These are phyloP conservation scores for Penicillium sp. DNA, from an alignment of 2,329 filamentous ascomycete species.

Conservation along the genomic window DNA sequence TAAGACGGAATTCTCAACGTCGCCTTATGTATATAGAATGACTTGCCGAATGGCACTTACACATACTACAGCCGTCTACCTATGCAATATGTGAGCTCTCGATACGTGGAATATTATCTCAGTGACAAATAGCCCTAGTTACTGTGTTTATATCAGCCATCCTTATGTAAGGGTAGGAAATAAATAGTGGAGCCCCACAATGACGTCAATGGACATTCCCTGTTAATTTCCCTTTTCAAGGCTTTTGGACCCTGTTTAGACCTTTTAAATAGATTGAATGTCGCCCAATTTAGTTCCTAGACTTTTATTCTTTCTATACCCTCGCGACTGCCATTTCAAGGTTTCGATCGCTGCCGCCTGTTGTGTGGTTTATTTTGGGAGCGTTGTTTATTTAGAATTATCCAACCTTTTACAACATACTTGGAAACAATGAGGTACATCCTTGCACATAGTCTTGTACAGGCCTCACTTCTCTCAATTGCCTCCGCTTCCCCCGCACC, in stretches of 20 bases:
- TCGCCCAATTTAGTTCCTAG: not conserved
- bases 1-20: no score
- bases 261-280: not conserved
- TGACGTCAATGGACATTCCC: not conserved
- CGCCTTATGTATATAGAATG: no score
- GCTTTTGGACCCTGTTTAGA: not conserved
- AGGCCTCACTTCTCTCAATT: slow-evolving; percentile 15
- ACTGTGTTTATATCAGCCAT: no score
- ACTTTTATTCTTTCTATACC: not conserved
- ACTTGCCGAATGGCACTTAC: no score
- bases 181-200: not conserved
- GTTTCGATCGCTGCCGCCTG: no score
- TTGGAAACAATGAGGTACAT: slow-evolving; percentile 3
- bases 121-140: no score
- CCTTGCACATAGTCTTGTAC: not conserved
- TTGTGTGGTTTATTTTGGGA: not conserved
- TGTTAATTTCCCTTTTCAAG: not conserved
- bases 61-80: no score
- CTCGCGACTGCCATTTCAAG: not conserved
- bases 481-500: slow-evolving; percentile 13
- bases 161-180: no score
- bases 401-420: no score
- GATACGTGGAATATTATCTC: no score
- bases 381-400: no score
- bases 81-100: no score